These are phyloP conservation scores for Rhodotorula sp. DNA, from an alignment of 1,284 basidiomycete species.

Conservation along the genomic window DNA sequence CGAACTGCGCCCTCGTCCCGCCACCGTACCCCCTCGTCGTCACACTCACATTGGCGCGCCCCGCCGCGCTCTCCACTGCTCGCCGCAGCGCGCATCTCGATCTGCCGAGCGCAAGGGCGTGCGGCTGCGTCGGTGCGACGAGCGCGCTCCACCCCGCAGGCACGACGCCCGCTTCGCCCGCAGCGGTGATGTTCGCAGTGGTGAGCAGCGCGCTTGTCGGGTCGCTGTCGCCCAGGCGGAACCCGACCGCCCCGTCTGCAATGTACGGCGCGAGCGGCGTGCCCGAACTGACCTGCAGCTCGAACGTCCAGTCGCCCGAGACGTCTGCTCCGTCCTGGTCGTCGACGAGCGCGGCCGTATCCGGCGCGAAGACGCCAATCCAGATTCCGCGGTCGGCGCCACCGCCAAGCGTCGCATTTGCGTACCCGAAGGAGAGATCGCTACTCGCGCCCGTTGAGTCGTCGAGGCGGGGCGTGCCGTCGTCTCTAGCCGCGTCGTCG, in stretches of 20 bases:
- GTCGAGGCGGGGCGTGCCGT: background rate
- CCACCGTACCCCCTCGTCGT: conserved; percentile 40
- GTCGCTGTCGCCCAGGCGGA: conserved; percentile 50
- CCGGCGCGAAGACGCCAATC: conserved; percentile 21
- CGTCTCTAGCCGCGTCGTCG: background rate
- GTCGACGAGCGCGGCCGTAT: background rate
- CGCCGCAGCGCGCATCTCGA: conserved; percentile 50
- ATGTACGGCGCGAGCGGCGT: conserved; percentile 14
- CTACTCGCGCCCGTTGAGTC: background rate
- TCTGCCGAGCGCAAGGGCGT: conserved; percentile 44
- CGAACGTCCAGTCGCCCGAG: conserved; percentile 31
- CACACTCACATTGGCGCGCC: background rate
- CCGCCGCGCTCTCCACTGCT: conserved; percentile 26
- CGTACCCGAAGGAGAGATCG: conserved; percentile 28
- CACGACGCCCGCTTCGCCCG: conserved; percentile 29
- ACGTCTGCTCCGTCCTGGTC: background rate
- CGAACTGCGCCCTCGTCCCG: conserved; percentile 45
- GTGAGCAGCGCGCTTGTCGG: conserved; percentile 47
- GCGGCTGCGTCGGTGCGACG: conserved; percentile 46
- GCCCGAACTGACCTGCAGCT: conserved; percentile 33
- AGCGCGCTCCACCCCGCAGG: conserved; percentile 13
- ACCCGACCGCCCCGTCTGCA: conserved; percentile 20
- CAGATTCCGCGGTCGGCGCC: conserved; percentile 9
- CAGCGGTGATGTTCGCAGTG: conserved; percentile 39
- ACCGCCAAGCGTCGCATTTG: conserved; percentile 26